These are phyloP conservation scores for Apiospora sp. DNA, from an alignment of 2,329 filamentous ascomycete genomes.

Conservation along the genomic window DNA sequence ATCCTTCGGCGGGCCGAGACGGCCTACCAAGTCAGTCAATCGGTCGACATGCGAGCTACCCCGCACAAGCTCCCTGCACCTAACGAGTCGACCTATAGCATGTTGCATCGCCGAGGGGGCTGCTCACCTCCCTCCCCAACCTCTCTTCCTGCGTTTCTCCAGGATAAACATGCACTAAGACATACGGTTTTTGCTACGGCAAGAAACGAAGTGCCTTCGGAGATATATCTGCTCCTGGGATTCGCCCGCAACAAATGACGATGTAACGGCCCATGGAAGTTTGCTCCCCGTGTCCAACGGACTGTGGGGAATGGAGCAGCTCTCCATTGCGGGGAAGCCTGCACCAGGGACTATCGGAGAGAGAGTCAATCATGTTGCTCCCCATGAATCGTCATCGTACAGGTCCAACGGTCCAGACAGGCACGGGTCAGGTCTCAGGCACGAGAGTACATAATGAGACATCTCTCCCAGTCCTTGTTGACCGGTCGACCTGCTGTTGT, in stretches of 20 bases:
- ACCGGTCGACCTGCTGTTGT: not conserved
- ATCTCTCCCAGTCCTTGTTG: not conserved
- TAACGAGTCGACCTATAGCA: slow-evolving; percentile 11
- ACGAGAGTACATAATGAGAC: slow-evolving; percentile 12
- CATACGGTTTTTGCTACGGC: not conserved
- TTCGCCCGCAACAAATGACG: not conserved
- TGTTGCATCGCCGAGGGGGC: not conserved
- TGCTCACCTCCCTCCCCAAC: not conserved
- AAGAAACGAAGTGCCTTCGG: not conserved
- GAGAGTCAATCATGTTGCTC: not conserved
- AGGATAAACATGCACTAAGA: not conserved
- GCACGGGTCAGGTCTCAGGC: not conserved
- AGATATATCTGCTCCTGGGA: not conserved
- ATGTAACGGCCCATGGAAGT: not conserved
- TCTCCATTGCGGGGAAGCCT: slow-evolving; percentile 7
- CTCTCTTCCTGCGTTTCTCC: not conserved
- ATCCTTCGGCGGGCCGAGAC: slow-evolving; percentile 2
- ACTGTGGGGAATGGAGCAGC: not conserved
- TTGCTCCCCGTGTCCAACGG: not conserved
- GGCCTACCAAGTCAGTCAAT: not conserved
- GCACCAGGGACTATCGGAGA: not conserved
- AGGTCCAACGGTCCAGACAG: not conserved
- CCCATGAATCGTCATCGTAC: slow-evolving; percentile 17
- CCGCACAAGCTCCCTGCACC: slow-evolving; percentile 14
- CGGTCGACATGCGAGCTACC: not conserved